Evolutionary conservation across 169 alveolate genomes (phyloP), one percentile per base, ranked within the genome.

Genomic region (Babesia sp.): DNA sequence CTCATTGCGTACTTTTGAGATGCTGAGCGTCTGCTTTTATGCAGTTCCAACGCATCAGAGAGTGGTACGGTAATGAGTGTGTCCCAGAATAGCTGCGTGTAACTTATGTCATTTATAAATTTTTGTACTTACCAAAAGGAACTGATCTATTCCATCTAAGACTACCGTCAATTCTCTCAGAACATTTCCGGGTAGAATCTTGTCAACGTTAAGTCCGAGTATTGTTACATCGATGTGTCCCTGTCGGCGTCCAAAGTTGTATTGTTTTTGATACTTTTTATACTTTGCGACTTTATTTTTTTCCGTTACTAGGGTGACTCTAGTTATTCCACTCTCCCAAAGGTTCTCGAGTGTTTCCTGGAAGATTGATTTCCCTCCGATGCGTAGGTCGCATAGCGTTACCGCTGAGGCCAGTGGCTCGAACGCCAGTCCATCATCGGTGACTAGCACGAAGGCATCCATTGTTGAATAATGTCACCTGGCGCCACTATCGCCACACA

Each of bases 61-160:
- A 74, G 74, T 12, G 84, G 77, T 12, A 74, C 70, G 5, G 77
- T 74, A 45, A 74, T 33, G 50, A 74, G 75, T 16, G 77, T 61
- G 60, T 61, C 68, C 67, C 78, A 53, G 69, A 33, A 74, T 31
- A 74, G 64, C 84, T 74, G 63, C 42, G 54, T 26, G 11, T n/a
- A 26, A n/a, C 20, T 37, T 18, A 24, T 24, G 1, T 44, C 2
- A 14, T 14, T 48, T 3, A 28, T n/a, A 1, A 22, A 22, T 1
- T 31, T 18, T 36, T 26, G 8, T 41, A 68, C 72, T 9, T 51
- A 74, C 84, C 69, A 74, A 50, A 12, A 74, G 16, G 22, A 74
- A 74, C 20, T 48, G 61, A 7, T 74, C 71, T 57, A 61, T 29
- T 1, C 45, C 51, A 33, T 42, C 75, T 33, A 29, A 24, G 41